Evolutionary conservation across 2,329 filamentous ascomycete genomes (phyloP).

Genomic region (Chrysoporthe austroafricana): DNA sequence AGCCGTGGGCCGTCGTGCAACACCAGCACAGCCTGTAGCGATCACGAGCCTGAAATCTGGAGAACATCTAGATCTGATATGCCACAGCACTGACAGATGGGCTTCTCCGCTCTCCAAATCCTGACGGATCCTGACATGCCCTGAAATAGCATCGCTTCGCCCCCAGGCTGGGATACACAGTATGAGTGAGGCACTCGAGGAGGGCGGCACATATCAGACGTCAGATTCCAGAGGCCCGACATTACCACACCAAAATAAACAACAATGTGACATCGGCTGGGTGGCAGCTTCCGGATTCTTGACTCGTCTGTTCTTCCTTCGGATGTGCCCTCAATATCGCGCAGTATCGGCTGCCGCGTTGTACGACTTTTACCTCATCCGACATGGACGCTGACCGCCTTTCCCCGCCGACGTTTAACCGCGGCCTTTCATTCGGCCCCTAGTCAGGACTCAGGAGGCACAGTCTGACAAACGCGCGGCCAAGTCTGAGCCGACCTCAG

Average conservation of each 20-base stretch:
- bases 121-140: not conserved
- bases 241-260: not conserved
- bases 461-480: conserved; percentile 7
- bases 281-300: conserved; percentile 14
- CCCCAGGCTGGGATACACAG: not conserved
- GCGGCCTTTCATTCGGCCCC: conserved; percentile 1
- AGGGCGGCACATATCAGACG: conserved; percentile 5
- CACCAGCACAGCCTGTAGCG: conserved; percentile 21
- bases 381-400: conserved; percentile 28
- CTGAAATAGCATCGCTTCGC: conserved; percentile 10
- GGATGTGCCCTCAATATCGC: conserved; percentile 19
- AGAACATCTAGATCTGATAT: conserved; percentile 26
- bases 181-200: not conserved
- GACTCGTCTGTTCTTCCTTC: conserved; percentile 17
- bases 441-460: not conserved
- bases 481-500: not conserved
- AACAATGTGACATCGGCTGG: conserved; percentile 16
- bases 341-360: conserved; percentile 8
- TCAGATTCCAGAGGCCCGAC: conserved; percentile 13
- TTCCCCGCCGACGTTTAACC: conserved; percentile 27
- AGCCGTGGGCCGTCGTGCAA: conserved; percentile 24
- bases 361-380: conserved; percentile 28
- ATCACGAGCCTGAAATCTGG: conserved; percentile 26
- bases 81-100: conserved; percentile 1
- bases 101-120: conserved; percentile 15